Evolutionary conservation across 2,329 filamentous ascomycete genomes (phyloP), one percentile per base, ranked within the genome.

Genomic region (Colletotrichum siamense): DNA sequence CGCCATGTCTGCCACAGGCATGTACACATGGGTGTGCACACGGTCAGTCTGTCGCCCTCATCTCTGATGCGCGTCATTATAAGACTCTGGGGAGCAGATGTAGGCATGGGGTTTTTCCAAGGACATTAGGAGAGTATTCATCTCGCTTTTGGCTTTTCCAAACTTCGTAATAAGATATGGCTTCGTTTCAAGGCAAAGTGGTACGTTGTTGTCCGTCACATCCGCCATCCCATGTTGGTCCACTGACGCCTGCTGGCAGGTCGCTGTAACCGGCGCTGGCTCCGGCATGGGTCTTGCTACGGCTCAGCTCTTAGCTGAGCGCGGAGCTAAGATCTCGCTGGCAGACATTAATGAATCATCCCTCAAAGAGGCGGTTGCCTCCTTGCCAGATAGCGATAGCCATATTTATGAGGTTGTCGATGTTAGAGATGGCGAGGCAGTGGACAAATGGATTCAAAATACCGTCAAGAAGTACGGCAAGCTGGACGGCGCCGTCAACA

Each of bases 211-310:
- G 61, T 22, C 61, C n/a, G 6, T 24, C 2, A 15, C 8, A 26
- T 39, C 24, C 4, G n/a, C 44, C 24, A 22, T 34, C 28, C 30
- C 26, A 13, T 12, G 59, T 13, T 0, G 8, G 28, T 30, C 18
- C 1, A 34, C 61, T 64, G 24, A 64, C 12, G 12, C n/a, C 64
- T 15, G n/a, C 16, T n/a, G 24, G 15, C 64, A 67, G 64, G 26
- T 89, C 75, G 87, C 87, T 70, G 79, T 91, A 28, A 89, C 88
- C 6, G 89, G 89, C 34, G 86, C 86, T 2, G 86, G 85, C 2
- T 84, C 84, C 6, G 89, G 89, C 16, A 90, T 90, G 69, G 89
- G 88, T 34, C 84, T 87, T 13, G 86, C 86, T 18, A 87, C 87
- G 7, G 86, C 88, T 10, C 82, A 84, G 28, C 83, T 87, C 16